phyloP scores from a whole-genome alignment of 2,329 filamentous ascomycete genomes.

The Pochonia chlamydosporia region DNA sequence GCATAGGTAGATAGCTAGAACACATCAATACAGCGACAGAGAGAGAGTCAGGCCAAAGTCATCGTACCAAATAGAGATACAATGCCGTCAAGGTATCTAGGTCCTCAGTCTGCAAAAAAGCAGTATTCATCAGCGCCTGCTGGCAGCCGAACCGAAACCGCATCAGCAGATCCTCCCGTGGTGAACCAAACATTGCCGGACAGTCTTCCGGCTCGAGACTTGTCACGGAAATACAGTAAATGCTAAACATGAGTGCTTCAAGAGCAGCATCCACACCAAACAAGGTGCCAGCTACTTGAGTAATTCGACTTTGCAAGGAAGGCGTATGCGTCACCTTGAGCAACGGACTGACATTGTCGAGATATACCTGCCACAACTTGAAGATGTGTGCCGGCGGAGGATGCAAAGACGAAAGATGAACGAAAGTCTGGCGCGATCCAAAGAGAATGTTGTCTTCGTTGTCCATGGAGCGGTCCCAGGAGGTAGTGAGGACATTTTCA shows the following conservation, averaged over 20 bases:
- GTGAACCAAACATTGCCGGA: slow-evolving; percentile 29
- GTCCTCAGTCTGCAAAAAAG: slow-evolving; percentile 43
- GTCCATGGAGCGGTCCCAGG: slow-evolving; percentile 37
- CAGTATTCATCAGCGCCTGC: slow-evolving; percentile 46
- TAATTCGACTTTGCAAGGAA: slow-evolving; percentile 44
- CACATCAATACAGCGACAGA: neutral
- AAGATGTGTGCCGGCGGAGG: slow-evolving; percentile 39
- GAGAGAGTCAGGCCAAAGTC: too few relatives aligned
- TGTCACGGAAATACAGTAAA: slow-evolving; percentile 37
- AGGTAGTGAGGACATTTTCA: slow-evolving; percentile 29
- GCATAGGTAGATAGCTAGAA: neutral
- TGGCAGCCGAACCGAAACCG: slow-evolving; percentile 44
- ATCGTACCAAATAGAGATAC: slow-evolving; percentile 53
- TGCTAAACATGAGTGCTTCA: slow-evolving; percentile 52
- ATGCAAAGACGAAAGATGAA: slow-evolving; percentile 47
- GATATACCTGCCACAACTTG: slow-evolving; percentile 50
- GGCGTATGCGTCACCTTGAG: slow-evolving; percentile 55
- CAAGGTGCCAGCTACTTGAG: slow-evolving; percentile 43
- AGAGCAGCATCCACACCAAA: slow-evolving; percentile 33
- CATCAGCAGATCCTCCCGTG: slow-evolving; percentile 33
- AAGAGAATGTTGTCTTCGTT: slow-evolving; percentile 47
- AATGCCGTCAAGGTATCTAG: slow-evolving; percentile 50
- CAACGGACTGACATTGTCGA: slow-evolving; percentile 53
- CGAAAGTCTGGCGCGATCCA: slow-evolving; percentile 30
- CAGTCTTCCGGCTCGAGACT: slow-evolving; percentile 40